Evolutionary conservation across 2,329 filamentous ascomycete species (phyloP), one percentile per base, ranked within the genome.

Genomic region (Monosporascus sp.): DNA sequence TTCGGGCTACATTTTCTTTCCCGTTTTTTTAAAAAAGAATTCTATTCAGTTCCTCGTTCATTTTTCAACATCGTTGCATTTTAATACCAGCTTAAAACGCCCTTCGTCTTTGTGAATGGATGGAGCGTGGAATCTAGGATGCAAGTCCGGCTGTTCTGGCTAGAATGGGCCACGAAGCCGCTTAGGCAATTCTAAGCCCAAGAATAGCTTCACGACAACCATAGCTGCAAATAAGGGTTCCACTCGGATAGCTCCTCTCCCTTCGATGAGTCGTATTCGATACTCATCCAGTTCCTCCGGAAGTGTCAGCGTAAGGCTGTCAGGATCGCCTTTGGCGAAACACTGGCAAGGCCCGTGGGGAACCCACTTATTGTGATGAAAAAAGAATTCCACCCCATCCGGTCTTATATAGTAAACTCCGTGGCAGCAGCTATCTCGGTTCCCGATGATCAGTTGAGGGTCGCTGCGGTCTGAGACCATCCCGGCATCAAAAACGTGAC

Each of bases 191-290:
- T 49, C 22, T 22, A 63, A 40, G 0, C 58, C 57, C 4, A 64
- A 40, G 26, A 58, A 60, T 1, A 60, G 7, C 7, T 64, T 64
- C 60, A 64, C 60, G 6, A 52, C 48, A 1, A 60, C 57, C 47
- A 64, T 61, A 15, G 58, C 59, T 2, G 62, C 62, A 6, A 59
- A 44, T 18, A 56, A 57, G 1, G 53, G 54, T n/a, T 58, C 56
- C 24, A 64, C 54, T 9, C 43, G 51, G 20, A 51, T 55, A 5
- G 47, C 48, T 14, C 22, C 43, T 5, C 5, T 26, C 26, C 47
- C 51, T 14, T 48, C 17, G 24, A 54, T 55, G 6, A 58, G 58
- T n/a, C 44, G 17, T n/a, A 55, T 26, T n/a, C 56, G 54, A 26
- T 54, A 46, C 15, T 35, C 15, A 37, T 56, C 46, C 3, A 60